phyloP scores from a whole-genome alignment of 805 yeast genomes.

The Monosporozyma unispora region DNA sequence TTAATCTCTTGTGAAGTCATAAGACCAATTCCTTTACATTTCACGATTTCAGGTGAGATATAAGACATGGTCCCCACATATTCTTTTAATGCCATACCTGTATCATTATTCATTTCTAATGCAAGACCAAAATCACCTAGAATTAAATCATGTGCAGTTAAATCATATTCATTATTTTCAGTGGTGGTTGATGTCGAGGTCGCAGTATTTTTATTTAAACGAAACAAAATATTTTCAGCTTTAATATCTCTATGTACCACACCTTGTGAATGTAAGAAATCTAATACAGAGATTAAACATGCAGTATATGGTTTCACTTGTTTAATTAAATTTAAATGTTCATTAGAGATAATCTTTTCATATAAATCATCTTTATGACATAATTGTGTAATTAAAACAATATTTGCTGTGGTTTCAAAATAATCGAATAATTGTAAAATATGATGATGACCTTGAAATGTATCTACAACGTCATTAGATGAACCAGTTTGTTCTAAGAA shows the following conservation, averaged over 20 bases:
- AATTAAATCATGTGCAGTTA: slow-evolving; percentile 28
- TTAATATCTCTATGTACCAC: slow-evolving; percentile 66
- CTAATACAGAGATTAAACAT: slow-evolving; percentile 45
- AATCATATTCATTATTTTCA: slow-evolving; percentile 21
- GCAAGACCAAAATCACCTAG: slow-evolving; percentile 52
- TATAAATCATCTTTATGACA: slow-evolving; percentile 64
- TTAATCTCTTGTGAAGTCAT: slow-evolving; percentile 12
- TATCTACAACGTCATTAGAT: background rate
- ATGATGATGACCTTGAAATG: slow-evolving; percentile 35
- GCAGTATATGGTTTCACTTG: slow-evolving; percentile 44
- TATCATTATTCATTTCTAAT: slow-evolving; percentile 35
- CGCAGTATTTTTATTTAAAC: slow-evolving; percentile 10
- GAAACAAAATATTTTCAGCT: slow-evolving; percentile 60
- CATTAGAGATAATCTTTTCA: slow-evolving; percentile 43
- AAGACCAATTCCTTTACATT: slow-evolving; percentile 28
- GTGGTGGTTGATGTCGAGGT: too few relatives aligned
- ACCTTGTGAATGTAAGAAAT: slow-evolving; percentile 47
- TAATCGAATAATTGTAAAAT: slow-evolving; percentile 56
- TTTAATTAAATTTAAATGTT: slow-evolving; percentile 35
- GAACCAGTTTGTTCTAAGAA: slow-evolving; percentile 29
- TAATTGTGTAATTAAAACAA: slow-evolving; percentile 54
- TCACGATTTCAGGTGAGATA: slow-evolving; percentile 64
- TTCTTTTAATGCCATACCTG: slow-evolving; percentile 32
- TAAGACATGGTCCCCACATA: slow-evolving; percentile 64
- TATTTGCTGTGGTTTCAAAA: slow-evolving; percentile 54